Base-by-base conservation (phyloP, 306 rosid species). In the Rosa rugosa region DNA sequence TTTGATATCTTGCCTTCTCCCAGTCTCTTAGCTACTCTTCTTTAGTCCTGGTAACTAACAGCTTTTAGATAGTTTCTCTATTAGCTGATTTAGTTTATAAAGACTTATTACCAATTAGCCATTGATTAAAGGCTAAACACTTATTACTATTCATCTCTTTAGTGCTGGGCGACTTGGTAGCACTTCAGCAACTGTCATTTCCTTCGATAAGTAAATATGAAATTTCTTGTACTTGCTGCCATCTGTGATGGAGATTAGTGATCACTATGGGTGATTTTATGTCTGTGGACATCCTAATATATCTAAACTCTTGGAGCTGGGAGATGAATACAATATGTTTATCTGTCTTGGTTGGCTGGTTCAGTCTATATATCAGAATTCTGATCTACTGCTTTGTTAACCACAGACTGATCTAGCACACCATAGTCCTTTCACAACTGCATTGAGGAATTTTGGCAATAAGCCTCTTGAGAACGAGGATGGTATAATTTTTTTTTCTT, bases 321-420 rank as follows among this genome's bases (percentile, higher is more conserved):
- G 46, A 44, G 38, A 44, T 57, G 46, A 34, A 60, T 17, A 12
- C 57, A 11, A 54, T 51, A 20, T 49, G 16, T 60, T 46, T 34
- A 3, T 27, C 2, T 47, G 2, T 10, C 18, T 79, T 53, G 20
- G 60, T 36, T 45, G 12, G 9, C 14, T 74, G 16, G 11, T 42
- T 11, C 22, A 22, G 25, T 67, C 51, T 49, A 23, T 54, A 12
- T 57, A 16, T 31, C 2, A 31, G 1, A 69, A 49, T 79, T 60
- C 18, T 66, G 47, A 38, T 70, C 17, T 53, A 54, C 20, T 64
- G 53, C 27, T 25, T 82, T 80, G 5, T 72, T 80, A 83, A 44
- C 20, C 75, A 68, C 91, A 91, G 96, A 89, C 88, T 47, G 87
- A 87, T 85, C 78, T 91, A 25, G 93, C 91, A 25, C 90, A 81